Base-by-base conservation (phyloP, 805 yeast genomes). In the Candida sakaeoensis region DNA sequence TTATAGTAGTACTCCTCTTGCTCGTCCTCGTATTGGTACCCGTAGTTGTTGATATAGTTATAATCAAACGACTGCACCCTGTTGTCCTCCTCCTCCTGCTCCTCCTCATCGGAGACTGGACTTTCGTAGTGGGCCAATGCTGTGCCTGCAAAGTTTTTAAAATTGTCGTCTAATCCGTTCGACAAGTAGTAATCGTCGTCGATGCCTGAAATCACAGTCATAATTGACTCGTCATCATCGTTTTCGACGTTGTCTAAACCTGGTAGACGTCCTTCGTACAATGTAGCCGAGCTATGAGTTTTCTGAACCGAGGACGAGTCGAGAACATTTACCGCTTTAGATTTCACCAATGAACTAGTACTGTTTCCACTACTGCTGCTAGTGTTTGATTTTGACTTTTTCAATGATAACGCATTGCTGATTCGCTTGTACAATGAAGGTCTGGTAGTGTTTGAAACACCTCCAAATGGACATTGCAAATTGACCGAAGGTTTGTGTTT, bases 171-270 rank as follows among this genome's bases (percentile, higher is more conserved):
- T 25, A 22, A 14, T 33, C 50, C 49, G 37, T 51, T 51, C 27
- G 47, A 50, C 10, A 63, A 37, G 16, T 61, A 46, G 46, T 49
- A 61, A 24, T 58, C 61, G 35, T 64, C 68, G 41, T 60, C 61
- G 22, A 51, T 46, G 8, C 50, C 51, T 6, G 44, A 35, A 17
- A 46, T 45, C 8, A 41, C 23, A 8, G 28, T 33, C n/a, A 25
- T 19, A 18, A 15, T n/a, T 8, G 31, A n/a, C 25, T 28, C 17
- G 13, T 31, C 29, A 16, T 39, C 35, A 35, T 10, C n/a, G n/a
- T n/a, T 5, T 27, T 25, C 27, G 9, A 33, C 15, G 13, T 33
- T 7, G 14, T 22, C n/a, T 13, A n/a, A n/a, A n/a, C n/a, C n/a
- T n/a, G n/a, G n/a, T n/a, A n/a, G n/a, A n/a, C n/a, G n/a, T n/a